A percentile compares a stretch with the other conserved stretches of the same genome.
Evolutionary conservation across 2,329 filamentous ascomycete genomes (phyloP).

Genomic region (Fusarium newnesense): DNA sequence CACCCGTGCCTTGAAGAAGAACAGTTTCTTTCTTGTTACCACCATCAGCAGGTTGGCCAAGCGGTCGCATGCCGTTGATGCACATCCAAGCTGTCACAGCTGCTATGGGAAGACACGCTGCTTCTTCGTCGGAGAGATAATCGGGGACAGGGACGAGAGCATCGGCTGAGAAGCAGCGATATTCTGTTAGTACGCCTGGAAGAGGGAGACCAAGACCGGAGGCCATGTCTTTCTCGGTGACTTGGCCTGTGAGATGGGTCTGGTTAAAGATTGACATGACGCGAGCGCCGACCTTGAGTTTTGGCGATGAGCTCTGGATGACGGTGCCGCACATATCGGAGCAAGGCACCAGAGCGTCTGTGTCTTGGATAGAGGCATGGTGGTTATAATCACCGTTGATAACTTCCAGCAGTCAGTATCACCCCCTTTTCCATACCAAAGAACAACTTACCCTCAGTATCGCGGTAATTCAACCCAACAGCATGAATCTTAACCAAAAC

Average conservation of each 20-base stretch:
- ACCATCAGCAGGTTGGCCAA: conserved; percentile 55
- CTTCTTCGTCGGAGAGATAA: conserved; percentile 69
- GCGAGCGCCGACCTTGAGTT: conserved; percentile 68
- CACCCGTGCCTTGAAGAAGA: conserved; percentile 65
- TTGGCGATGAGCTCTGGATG: conserved; percentile 52
- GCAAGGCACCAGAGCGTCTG: conserved; percentile 66
- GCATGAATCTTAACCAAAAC: conserved; percentile 59
- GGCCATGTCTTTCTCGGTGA: conserved; percentile 64
- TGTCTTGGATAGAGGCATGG: conserved; percentile 61
- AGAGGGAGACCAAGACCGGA: conserved; percentile 70
- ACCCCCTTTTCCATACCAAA: background rate
- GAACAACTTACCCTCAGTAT: conserved; percentile 56
- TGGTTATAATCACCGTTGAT: conserved; percentile 74
- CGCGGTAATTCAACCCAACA: conserved; percentile 62
- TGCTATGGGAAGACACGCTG: conserved; percentile 69
- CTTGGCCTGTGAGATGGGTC: conserved; percentile 66
- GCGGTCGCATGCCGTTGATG: conserved; percentile 68
- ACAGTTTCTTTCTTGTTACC: conserved; percentile 48
- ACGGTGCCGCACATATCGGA: conserved; percentile 77
- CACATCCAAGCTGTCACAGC: conserved; percentile 73
- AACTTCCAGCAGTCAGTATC: conserved; percentile 54
- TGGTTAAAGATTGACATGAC: conserved; percentile 74
- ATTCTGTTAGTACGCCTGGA: conserved; percentile 66
- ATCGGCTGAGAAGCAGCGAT: conserved; percentile 67
- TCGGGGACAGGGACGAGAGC: conserved; percentile 66